Percentiles rank a stretch among this genome's conserved stretches.
Conservation (phyloP, 1,139 yeast species). For the Saccharomyces uvarum region DNA sequence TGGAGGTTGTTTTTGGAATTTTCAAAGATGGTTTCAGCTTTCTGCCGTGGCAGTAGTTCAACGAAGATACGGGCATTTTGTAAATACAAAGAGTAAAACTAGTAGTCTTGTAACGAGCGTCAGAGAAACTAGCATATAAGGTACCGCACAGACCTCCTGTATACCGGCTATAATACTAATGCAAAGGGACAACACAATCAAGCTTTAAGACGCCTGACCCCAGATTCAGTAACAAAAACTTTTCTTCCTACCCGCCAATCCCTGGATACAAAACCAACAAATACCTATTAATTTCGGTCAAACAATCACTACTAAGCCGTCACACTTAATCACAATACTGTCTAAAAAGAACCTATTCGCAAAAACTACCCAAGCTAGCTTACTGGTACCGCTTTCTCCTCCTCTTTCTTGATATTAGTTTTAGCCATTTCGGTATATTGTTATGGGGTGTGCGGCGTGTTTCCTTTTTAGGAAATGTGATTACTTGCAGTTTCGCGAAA, state of each 20-base stretch:
- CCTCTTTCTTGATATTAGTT: background rate
- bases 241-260: background rate
- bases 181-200: background rate
- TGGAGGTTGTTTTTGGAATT: conserved; percentile 16
- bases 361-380: background rate
- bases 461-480: background rate
- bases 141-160: background rate
- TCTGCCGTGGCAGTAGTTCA: background rate
- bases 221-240: background rate
- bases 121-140: background rate
- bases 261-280: background rate
- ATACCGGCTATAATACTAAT: background rate
- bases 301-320: background rate
- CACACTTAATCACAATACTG: background rate
- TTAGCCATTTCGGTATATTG: background rate
- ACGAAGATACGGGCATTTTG: background rate
- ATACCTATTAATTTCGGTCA: background rate
- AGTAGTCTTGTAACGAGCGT: background rate
- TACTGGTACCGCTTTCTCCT: background rate
- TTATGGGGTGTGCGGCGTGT: background rate
- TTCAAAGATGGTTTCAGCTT: conserved; percentile 25
- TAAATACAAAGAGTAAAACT: background rate
- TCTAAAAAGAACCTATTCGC: background rate
- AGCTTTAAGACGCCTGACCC: background rate
- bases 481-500: conserved; percentile 1